Conservation (phyloP, 208 protist species). For the Leishmania guyanensis region DNA sequence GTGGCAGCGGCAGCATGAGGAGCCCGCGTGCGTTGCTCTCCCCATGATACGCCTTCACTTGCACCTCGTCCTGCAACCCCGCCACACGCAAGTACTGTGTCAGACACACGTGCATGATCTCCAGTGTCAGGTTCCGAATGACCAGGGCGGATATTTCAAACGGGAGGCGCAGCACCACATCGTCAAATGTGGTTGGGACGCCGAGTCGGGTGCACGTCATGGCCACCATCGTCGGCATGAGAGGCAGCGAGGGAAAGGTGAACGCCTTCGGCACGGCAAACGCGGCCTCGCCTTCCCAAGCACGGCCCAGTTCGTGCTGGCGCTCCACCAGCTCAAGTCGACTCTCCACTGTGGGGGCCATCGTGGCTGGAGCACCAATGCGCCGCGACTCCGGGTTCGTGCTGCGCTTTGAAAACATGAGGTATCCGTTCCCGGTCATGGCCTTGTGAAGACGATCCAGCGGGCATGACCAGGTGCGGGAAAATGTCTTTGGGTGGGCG, state of each 20-base stretch:
- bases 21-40: conserved; percentile 43
- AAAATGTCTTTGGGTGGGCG: conserved; percentile 85
- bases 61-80: conserved; percentile 36
- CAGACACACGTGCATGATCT: conserved; percentile 75
- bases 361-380: conserved; percentile 58
- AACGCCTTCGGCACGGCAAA: conserved; percentile 39
- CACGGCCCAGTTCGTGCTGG: conserved; percentile 39
- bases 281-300: conserved; percentile 15
- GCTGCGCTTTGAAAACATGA: conserved; percentile 75
- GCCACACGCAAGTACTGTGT: conserved; percentile 57
- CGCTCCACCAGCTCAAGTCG: conserved; percentile 65
- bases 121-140: conserved; percentile 76
- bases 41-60: conserved; percentile 61
- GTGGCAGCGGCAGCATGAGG: conserved; percentile 37
- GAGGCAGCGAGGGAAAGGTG: conserved; percentile 63
- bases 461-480: conserved; percentile 78
- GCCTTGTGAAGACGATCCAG: conserved; percentile 89
- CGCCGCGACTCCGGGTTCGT: conserved; percentile 16
- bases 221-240: conserved; percentile 84
- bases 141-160: conserved; percentile 79
- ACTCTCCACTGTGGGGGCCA: conserved; percentile 65
- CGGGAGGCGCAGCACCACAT: conserved; percentile 72
- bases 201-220: conserved; percentile 70
- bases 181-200: conserved; percentile 68
- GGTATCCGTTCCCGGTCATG: conserved; percentile 86